Conservation (phyloP, 495 filamentous ascomycete genomes). For the Aspergillus saccharolyticus region DNA sequence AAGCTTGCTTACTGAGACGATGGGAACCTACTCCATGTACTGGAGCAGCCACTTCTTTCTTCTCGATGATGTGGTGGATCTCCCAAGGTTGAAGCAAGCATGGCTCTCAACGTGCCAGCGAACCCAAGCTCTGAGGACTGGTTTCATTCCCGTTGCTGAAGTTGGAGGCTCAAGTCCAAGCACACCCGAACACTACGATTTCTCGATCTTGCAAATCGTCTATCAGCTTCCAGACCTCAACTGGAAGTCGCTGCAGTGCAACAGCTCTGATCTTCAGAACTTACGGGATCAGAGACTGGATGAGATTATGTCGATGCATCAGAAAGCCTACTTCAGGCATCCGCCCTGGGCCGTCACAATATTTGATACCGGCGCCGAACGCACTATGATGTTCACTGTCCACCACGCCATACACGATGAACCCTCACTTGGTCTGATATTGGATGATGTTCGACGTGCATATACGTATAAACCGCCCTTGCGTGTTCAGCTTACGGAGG, state of each 20-base stretch:
- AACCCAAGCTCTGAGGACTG: conserved; percentile 64
- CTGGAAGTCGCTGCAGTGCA: conserved; percentile 20
- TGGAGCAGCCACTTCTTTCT: conserved; percentile 33
- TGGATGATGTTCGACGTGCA: conserved; percentile 22
- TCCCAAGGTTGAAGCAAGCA: conserved; percentile 49
- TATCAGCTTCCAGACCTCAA: conserved; percentile 23
- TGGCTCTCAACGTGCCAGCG: conserved; percentile 53
- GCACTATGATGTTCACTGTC: conserved; percentile 27
- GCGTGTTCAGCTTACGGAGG: conserved; percentile 24
- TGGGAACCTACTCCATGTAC: conserved; percentile 28
- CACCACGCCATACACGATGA: conserved; percentile 35
- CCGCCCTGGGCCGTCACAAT: conserved; percentile 32
- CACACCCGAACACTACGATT: conserved; percentile 1
- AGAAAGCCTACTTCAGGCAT: conserved; percentile 20
- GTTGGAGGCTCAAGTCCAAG: not conserved
- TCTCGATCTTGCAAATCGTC: conserved; percentile 30
- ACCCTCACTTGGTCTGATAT: conserved; percentile 25
- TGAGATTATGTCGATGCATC: conserved; percentile 22
- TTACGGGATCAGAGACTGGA: conserved; percentile 14
- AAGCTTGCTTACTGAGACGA: conserved; percentile 32
- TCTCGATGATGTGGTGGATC: conserved; percentile 46
- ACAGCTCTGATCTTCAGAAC: conserved; percentile 8
- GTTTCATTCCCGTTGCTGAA: conserved; percentile 47
- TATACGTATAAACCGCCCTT: conserved; percentile 22
- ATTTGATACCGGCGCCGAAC: conserved; percentile 16